Conservation (phyloP, 2,329 filamentous ascomycete species). For the Ceratocystiopsis brevicomis region DNA sequence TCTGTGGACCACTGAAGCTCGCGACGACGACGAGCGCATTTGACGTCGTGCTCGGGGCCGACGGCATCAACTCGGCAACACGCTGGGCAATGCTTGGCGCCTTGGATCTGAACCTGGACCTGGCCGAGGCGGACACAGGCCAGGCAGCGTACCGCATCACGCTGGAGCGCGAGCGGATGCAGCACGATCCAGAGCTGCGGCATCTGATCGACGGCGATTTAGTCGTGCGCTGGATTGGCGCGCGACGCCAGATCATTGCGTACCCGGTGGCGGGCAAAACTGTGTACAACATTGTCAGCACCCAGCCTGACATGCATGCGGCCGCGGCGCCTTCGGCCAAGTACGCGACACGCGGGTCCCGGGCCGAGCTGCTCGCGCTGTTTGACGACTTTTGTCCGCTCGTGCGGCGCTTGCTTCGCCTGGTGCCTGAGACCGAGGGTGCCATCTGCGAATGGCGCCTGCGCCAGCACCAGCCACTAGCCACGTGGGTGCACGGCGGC, state of each 20-base stretch:
- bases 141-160: constrained; percentile 69
- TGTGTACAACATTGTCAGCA: constrained; percentile 45
- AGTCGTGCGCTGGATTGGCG: constrained; percentile 59
- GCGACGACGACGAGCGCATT: constrained; percentile 31
- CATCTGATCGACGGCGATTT: constrained; percentile 46
- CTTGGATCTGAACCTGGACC: constrained; percentile 29
- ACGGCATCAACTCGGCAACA: constrained; percentile 35
- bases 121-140: constrained; percentile 46
- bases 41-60: constrained; percentile 33
- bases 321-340: constrained; percentile 36
- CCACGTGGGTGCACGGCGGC: constrained; percentile 37
- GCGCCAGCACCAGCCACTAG: constrained; percentile 35
- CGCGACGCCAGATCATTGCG: constrained; percentile 56
- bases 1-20: constrained; percentile 10
- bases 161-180: constrained; percentile 48
- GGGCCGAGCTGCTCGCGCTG: constrained; percentile 40
- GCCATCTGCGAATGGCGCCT: constrained; percentile 48
- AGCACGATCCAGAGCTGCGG: constrained; percentile 45
- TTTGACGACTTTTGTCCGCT: constrained; percentile 42
- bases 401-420: constrained; percentile 37
- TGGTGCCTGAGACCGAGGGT: constrained; percentile 41
- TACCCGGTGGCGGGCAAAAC: constrained; percentile 52
- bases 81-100: constrained; percentile 34
- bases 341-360: constrained; percentile 45
- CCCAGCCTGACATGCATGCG: constrained; percentile 42